Base-by-base conservation (phyloP, 768 basidiomycete species). In the Dacryopinax spathularia region DNA sequence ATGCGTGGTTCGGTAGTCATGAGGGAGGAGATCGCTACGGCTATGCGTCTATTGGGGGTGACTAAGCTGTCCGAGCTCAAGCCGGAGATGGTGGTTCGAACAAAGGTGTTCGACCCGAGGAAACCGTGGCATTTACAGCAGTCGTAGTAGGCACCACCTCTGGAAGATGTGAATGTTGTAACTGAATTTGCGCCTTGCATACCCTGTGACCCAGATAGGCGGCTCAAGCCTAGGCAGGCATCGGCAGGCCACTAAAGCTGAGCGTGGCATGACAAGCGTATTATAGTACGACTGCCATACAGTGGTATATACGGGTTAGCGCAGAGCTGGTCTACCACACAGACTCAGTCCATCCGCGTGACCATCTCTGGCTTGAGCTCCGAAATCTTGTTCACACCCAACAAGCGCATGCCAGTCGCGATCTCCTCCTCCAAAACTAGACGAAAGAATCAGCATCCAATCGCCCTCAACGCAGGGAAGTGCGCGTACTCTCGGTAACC, bases 341-440 rank as follows among this genome's bases (percentile, higher is more conserved):
- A 22, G 48, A 29, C 48, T 56, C 48, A 56, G 10, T 22, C 48
- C 48, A 56, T 27, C 22, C 48, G 48, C 25, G 48, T 61, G 56
- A 74, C 72, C 60, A 75, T 62, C 63, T 75, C 72, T 0, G 75
- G 75, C 6, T 73, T 73, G 16, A 78, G 70, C 65, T 78, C 73
- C 20, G 67, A 65, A 1, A 78, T 41, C 34, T 66, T 69, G 6
- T 71, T 76, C 6, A 76, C 75, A 12, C 78, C 77, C 1, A 78
- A 63, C 33, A 79, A 67, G 2, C 73, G 66, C 68, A 78, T 73
- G 9, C 74, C 75, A 18, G 75, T 76, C 63, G 74, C 72, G 6
- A 79, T 70, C 68, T 79, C 78, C 62, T 77, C 76, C 16, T 72
- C 68, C 59, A 79, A 69, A 66, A 79, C 75, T 76, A 60, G 4